Base-by-base conservation (phyloP, 129 eudicot species). In the Heracleum sosnowskyi region DNA sequence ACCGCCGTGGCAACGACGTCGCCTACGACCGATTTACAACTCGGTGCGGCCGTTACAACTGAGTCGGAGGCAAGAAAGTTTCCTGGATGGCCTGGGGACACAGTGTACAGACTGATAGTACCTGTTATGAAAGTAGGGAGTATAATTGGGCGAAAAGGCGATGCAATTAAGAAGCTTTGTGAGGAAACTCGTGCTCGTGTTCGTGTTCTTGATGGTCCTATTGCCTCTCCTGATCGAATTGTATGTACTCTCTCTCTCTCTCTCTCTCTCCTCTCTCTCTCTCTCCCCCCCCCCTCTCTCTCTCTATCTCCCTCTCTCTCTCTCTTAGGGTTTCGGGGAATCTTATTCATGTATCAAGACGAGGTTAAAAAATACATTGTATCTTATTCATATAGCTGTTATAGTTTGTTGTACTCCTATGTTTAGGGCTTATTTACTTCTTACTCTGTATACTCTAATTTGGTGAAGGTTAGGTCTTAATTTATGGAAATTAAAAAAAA, bases 81-180 rank as follows among this genome's bases (percentile, higher is more conserved):
- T 96, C 96, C 98, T 2, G 98, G 98, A 2, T 93, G 98, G 98
- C 98, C 98, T 3, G 98, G 98, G 13, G 82, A 93, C 77, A 81
- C 85, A 57, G 98, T 93, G 29, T 93, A 84, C 22, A 51, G 98
- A 73, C 74, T 93, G 4, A 87, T 89, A 17, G 97, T 93, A 69
- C 98, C 98, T 33, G 95, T 91, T 46, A 78, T 86, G 24, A 93
- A 93, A 73, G 98, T 93, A 2, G 98, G 98, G 11, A 83, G 94
- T 76, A 91, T 93, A 66, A 93, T 93, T 63, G 98, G 98, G 24
- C 90, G 98, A 17, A 93, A 91, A 76, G 98, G 98, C 6, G 98
- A 93, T 68, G 89, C 89, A 9, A 84, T 93, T 13, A 87, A 82
- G 91, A 91, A 86, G 85, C 81, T 91, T 76, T 88, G 93, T 37